Conservation (phyloP, 306 rosid genomes). For the Vigna nakashimae region DNA sequence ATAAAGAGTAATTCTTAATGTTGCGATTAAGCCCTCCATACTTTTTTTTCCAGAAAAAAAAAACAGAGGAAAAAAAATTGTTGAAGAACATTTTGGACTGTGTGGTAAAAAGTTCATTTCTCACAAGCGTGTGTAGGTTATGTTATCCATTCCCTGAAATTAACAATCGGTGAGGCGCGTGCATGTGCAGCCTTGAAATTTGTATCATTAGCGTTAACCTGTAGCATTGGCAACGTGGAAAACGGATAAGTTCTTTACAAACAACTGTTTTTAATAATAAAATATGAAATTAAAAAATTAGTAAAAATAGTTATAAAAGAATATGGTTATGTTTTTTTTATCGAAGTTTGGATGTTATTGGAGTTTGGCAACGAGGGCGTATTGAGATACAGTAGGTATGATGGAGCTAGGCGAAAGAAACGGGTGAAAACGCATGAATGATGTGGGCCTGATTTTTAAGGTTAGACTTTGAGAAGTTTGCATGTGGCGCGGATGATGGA, state of each 20-base stretch:
- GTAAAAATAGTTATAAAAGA: too few species aligned
- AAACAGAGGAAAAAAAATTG: too few species aligned
- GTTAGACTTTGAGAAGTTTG: slow-evolving; percentile 46
- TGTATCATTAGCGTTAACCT: not conserved
- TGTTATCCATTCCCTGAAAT: not conserved
- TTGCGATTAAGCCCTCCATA: too few species aligned
- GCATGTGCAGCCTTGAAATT: slow-evolving; percentile 11
- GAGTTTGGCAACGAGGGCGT: too few species aligned
- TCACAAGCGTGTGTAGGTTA: not conserved
- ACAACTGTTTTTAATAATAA: too few species aligned
- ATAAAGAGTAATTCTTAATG: too few species aligned
- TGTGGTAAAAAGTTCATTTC: not conserved
- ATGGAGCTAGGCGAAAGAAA: slow-evolving; percentile 40
- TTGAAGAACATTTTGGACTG: not conserved
- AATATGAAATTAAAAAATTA: too few species aligned
- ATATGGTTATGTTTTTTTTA: too few species aligned
- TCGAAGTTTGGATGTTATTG: too few species aligned
- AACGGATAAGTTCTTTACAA: not conserved
- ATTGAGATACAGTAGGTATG: too few species aligned
- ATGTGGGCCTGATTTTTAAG: slow-evolving; percentile 50
- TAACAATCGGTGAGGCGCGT: not conserved
- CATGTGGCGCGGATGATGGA: slow-evolving; percentile 66
- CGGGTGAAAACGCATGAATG: slow-evolving; percentile 57
- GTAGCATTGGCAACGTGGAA: not conserved
- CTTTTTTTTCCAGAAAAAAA: too few species aligned